phyloP scores from a whole-genome alignment of 1,284 basidiomycete genomes.

The Pseudozyma tsukubaensis region DNA sequence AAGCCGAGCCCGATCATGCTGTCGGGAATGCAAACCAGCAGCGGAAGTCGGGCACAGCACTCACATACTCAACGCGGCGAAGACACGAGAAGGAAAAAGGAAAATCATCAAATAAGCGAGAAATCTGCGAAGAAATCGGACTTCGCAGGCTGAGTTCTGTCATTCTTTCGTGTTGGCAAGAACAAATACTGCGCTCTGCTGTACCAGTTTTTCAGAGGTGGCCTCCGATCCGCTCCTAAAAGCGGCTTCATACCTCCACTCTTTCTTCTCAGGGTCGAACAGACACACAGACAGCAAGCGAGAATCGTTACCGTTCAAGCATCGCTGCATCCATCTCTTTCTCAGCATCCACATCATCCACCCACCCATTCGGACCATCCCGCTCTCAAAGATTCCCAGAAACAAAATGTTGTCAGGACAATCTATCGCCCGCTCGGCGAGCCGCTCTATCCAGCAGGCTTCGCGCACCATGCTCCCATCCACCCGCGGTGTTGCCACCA shows the following conservation, averaged over 20 bases:
- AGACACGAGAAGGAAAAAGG: conserved; percentile 25
- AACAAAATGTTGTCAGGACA: conserved; percentile 27
- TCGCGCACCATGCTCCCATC: conserved; percentile 17
- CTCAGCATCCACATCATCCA: conserved; percentile 2
- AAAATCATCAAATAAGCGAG: conserved; percentile 11
- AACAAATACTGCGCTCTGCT: conserved; percentile 23
- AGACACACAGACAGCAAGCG: background rate
- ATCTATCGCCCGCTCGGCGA: conserved; percentile 18
- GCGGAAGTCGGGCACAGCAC: conserved; percentile 15
- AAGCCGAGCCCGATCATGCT: background rate
- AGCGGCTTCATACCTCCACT: conserved; percentile 20
- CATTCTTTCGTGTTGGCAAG: too few species aligned
- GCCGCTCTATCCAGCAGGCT: conserved; percentile 26
- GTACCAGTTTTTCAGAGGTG: background rate
- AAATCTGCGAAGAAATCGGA: conserved; percentile 8
- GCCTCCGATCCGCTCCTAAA: conserved; percentile 11
- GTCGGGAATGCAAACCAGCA: conserved; percentile 12
- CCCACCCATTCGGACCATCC: background rate
- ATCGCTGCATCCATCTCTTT: conserved; percentile 1
- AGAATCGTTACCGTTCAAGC: background rate
- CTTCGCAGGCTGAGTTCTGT: conserved; percentile 3
- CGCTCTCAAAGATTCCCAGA: background rate
- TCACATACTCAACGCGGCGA: background rate
- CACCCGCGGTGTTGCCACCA: conserved; percentile 34
- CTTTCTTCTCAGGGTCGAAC: background rate